Conservation (phyloP, 257 asterid species). For the Solanum tarijense region DNA sequence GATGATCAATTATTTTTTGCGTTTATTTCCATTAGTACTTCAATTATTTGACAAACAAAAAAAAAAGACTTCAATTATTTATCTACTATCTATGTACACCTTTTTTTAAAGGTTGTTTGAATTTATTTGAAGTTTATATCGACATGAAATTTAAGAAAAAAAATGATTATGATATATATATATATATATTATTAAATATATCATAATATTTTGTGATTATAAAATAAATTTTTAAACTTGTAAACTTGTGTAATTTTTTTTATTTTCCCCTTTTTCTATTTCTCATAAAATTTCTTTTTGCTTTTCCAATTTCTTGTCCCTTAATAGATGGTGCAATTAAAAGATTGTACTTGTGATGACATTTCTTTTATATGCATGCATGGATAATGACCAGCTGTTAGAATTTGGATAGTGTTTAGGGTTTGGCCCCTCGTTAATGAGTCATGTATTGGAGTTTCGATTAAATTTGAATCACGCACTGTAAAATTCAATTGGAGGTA, state of each 20-base stretch:
- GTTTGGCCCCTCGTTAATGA: neutral
- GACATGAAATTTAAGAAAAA: neutral
- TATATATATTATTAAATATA: neutral
- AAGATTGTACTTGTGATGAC: neutral
- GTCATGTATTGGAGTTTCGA: neutral
- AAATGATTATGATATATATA: neutral
- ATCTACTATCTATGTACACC: neutral
- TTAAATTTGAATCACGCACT: neutral
- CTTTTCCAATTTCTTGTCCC: neutral
- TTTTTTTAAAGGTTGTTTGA: neutral
- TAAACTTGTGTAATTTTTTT: neutral
- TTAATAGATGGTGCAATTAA: neutral
- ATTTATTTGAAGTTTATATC: neutral
- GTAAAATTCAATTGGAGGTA: neutral
- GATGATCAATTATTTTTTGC: neutral
- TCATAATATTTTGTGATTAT: neutral
- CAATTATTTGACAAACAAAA: neutral
- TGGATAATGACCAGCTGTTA: neutral
- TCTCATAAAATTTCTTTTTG: neutral
- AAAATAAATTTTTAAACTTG: neutral
- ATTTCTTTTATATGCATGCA: neutral
- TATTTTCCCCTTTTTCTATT: neutral
- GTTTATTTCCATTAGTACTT: neutral
- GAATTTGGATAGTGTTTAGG: neutral
- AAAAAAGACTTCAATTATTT: neutral